A percentile compares a stretch with the other conserved stretches of the same genome.
phyloP scores from a whole-genome alignment of 2,329 filamentous ascomycete species.

The Annulohypoxylon truncatum region DNA sequence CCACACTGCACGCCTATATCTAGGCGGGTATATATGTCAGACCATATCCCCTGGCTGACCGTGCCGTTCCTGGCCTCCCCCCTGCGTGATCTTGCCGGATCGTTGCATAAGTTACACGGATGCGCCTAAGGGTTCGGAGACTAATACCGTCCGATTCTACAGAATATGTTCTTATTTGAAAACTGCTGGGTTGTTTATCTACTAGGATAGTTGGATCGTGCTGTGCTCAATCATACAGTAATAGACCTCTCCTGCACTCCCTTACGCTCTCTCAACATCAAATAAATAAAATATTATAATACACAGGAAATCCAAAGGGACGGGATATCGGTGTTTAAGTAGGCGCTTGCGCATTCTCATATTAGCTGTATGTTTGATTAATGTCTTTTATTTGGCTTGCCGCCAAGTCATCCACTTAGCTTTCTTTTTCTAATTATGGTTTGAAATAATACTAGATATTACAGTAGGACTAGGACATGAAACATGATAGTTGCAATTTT shows the following conservation, averaged over 20 bases:
- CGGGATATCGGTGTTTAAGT: neutral
- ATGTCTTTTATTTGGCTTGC: neutral
- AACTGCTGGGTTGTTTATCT: neutral
- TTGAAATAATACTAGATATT: neutral
- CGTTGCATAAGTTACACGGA: conserved; percentile 13
- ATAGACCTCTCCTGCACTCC: too few species aligned
- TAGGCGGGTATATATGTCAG: too few species aligned
- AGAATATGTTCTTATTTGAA: neutral
- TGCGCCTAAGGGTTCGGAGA: neutral
- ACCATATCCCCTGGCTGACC: neutral
- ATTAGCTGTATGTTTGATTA: neutral
- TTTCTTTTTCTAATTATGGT: neutral
- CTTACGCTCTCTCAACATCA: neutral
- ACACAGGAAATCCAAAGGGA: neutral
- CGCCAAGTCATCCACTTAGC: neutral
- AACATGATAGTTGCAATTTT: neutral
- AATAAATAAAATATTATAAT: neutral
- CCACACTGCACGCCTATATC: neutral
- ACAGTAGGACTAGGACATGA: neutral
- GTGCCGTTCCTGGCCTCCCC: neutral
- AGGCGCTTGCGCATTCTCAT: neutral
- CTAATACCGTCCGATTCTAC: neutral
- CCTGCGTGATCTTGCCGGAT: conserved; percentile 11
- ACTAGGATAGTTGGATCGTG: neutral
- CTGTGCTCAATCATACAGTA: too few species aligned